Percentiles rank a stretch among this genome's conserved stretches.
Conservation (phyloP, 116 monocot genomes). For the Trichopus zeylanicus region DNA sequence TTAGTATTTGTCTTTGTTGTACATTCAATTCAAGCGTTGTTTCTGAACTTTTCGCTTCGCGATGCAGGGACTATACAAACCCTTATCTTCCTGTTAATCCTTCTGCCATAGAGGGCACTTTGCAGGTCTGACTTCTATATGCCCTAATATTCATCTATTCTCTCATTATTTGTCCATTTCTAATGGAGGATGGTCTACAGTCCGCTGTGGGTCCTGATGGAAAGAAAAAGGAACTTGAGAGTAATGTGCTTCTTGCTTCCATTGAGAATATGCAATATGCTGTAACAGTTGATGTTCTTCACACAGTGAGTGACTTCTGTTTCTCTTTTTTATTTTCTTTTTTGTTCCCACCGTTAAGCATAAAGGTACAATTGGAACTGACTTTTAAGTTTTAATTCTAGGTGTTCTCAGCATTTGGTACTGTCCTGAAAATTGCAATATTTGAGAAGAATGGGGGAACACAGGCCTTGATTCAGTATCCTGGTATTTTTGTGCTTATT, state of each 20-base stretch:
- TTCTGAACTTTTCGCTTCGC: background rate
- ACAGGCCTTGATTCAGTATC: slow-evolving; percentile 65
- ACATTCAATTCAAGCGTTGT: background rate
- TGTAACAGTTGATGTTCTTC: slow-evolving; percentile 63
- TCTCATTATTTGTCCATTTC: background rate
- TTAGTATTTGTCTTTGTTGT: too few relatives aligned
- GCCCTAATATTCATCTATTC: too few relatives aligned
- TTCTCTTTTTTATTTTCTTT: background rate
- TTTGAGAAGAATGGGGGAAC: slow-evolving; percentile 71
- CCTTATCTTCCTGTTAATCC: slow-evolving; percentile 73
- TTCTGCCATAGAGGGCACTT: slow-evolving; percentile 55
- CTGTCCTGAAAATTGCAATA: slow-evolving; percentile 65
- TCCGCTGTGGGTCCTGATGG: slow-evolving; percentile 55
- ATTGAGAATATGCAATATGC: slow-evolving; percentile 67
- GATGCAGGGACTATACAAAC: slow-evolving; percentile 61
- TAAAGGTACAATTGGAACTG: background rate
- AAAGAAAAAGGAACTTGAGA: slow-evolving; percentile 55
- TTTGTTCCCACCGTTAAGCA: background rate
- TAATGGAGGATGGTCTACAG: slow-evolving; percentile 16
- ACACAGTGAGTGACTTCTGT: slow-evolving; percentile 31
- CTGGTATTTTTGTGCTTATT: background rate
- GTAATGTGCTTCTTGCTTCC: slow-evolving; percentile 71
- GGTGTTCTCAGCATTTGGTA: slow-evolving; percentile 76
- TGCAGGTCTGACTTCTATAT: slow-evolving; percentile 38
- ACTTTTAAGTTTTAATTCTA: slow-evolving; percentile 10